phyloP scores from a whole-genome alignment of 2,329 filamentous ascomycete species.

The Capronia coronata region DNA sequence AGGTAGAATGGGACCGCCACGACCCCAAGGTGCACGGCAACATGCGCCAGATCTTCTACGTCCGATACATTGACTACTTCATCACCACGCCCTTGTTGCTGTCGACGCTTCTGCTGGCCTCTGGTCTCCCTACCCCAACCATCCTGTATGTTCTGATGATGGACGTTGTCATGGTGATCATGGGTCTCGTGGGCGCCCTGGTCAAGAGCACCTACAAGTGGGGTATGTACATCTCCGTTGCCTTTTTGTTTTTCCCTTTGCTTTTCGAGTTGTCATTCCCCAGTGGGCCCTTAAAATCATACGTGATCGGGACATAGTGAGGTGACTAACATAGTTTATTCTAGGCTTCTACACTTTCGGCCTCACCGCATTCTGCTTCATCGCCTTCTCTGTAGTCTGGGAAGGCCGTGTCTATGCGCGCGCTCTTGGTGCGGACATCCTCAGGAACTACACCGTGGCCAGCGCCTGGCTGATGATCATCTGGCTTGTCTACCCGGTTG shows the following conservation, averaged over 20 bases:
- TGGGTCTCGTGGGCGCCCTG: conserved; percentile 59
- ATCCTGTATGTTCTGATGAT: conserved; percentile 57
- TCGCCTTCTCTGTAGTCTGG: conserved; percentile 54
- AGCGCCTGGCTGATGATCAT: conserved; percentile 55
- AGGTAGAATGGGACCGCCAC: conserved; percentile 52
- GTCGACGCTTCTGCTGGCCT: conserved; percentile 56
- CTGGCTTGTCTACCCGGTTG: conserved; percentile 60
- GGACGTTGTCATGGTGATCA: conserved; percentile 62
- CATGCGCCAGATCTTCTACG: conserved; percentile 60
- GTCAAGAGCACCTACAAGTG: conserved; percentile 55
- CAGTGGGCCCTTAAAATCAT: too few species aligned
- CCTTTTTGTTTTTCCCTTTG: too few species aligned
- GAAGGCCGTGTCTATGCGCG: conserved; percentile 53
- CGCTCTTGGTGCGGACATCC: conserved; percentile 49
- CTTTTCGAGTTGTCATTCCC: too few species aligned
- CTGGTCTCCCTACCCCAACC: conserved; percentile 58
- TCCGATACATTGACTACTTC: conserved; percentile 59
- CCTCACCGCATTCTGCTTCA: conserved; percentile 50
- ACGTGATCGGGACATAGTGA: too few species aligned
- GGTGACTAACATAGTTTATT: conserved; percentile 1
- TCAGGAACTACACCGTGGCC: conserved; percentile 49
- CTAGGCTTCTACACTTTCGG: conserved; percentile 55
- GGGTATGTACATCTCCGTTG: conserved; percentile 38
- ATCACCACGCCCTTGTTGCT: conserved; percentile 60
- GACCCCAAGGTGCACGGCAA: conserved; percentile 43